Conservation (phyloP, 768 basidiomycete genomes). For the Gloeostereum incarnatum region DNA sequence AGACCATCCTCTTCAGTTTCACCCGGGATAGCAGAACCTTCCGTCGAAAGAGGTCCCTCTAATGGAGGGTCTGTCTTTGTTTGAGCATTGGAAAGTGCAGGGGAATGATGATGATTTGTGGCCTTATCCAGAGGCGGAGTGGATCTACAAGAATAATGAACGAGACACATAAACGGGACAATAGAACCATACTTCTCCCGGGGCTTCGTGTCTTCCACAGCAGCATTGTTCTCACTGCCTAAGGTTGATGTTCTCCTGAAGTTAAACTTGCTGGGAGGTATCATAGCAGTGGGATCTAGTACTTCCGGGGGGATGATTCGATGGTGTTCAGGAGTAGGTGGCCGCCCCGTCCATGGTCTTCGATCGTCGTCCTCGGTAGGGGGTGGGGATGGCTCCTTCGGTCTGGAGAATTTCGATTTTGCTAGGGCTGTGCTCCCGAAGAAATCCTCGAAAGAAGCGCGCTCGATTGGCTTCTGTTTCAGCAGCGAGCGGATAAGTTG, state of each 20-base stretch:
- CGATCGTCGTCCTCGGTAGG: slow-evolving; percentile 15
- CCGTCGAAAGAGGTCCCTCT: slow-evolving; percentile 30
- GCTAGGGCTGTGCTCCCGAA: slow-evolving; percentile 74
- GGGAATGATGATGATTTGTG: no score
- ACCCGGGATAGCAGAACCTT: slow-evolving; percentile 67
- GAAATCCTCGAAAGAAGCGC: slow-evolving; percentile 88
- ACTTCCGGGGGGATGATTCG: slow-evolving; percentile 72
- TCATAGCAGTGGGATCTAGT: slow-evolving; percentile 70
- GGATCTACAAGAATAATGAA: no score
- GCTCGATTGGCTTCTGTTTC: slow-evolving; percentile 74
- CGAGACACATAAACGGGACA: no score
- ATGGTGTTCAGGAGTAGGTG: slow-evolving; percentile 62
- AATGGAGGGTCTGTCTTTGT: background rate
- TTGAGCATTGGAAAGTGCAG: no score
- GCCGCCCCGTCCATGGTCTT: slow-evolving; percentile 24
- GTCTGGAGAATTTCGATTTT: slow-evolving; percentile 69
- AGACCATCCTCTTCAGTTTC: slow-evolving; percentile 80
- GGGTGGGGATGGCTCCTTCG: slow-evolving; percentile 25
- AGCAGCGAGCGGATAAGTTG: slow-evolving; percentile 76
- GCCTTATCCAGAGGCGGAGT: no score
- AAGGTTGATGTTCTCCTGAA: slow-evolving; percentile 34
- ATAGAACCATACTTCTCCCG: no score
- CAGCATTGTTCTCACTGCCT: background rate
- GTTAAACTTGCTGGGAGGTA: slow-evolving; percentile 75
- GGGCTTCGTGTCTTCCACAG: no score